Conservation (phyloP, 768 basidiomycete genomes). For the Russula sp. region DNA sequence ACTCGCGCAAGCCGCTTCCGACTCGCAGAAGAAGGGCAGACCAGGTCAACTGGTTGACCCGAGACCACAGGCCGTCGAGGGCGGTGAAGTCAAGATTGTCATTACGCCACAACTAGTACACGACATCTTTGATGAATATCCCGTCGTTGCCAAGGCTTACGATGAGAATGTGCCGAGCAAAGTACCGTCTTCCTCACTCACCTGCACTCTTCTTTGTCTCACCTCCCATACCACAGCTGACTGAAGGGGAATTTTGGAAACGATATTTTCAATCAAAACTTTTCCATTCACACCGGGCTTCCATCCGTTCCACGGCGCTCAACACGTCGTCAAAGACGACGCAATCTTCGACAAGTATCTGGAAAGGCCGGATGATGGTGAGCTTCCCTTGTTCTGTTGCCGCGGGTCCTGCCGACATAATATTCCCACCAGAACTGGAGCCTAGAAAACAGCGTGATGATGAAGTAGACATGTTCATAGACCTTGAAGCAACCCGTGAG, state of each 20-base stretch:
- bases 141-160: constrained; percentile 89
- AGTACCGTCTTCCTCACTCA: constrained; percentile 41
- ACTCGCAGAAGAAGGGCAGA: constrained; percentile 75
- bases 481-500: constrained; percentile 82
- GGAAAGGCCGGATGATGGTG: constrained; percentile 94
- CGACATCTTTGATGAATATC: constrained; percentile 98
- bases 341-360: constrained; percentile 94
- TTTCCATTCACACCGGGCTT: constrained; percentile 93
- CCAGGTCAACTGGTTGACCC: constrained; percentile 85
- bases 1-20: constrained; percentile 69
- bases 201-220: constrained; percentile 8
- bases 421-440: constrained; percentile 56
- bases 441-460: constrained; percentile 68
- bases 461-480: constrained; percentile 72
- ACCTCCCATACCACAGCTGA: constrained; percentile 51
- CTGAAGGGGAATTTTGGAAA: constrained; percentile 93
- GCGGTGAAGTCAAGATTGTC: constrained; percentile 83
- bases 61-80: constrained; percentile 77
- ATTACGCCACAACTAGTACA: constrained; percentile 89
- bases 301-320: constrained; percentile 83
- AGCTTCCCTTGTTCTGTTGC: constrained; percentile 30
- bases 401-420: neutral
- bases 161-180: constrained; percentile 87
- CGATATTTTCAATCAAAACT: constrained; percentile 95
- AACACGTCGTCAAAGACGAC: constrained; percentile 85